These are phyloP conservation scores for Tubosaeta sp. DNA, from an alignment of 768 basidiomycete genomes.

Conservation along the genomic window DNA sequence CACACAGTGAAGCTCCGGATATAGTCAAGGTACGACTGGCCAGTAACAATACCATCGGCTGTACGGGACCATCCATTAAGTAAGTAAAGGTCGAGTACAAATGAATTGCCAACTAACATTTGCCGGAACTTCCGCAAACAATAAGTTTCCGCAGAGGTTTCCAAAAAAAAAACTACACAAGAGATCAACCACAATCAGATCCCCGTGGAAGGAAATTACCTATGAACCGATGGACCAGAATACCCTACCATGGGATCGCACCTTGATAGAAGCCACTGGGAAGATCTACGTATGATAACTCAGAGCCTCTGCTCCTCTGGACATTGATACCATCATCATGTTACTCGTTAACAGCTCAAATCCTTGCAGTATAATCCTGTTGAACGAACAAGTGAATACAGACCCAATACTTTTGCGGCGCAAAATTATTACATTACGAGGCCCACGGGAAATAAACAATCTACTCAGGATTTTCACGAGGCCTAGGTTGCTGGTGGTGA, in stretches of 20 bases:
- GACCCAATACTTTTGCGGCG: neutral
- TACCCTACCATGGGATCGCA: conserved; percentile 65
- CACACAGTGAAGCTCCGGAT: conserved; percentile 56
- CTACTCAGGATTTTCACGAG: conserved; percentile 62
- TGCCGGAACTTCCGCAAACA: conserved; percentile 66
- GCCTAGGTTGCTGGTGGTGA: conserved; percentile 56
- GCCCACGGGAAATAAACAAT: conserved; percentile 71
- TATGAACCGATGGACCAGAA: conserved; percentile 65
- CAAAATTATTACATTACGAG: conserved; percentile 61
- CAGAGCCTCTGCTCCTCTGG: neutral
- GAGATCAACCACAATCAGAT: conserved; percentile 1
- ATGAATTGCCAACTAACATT: conserved; percentile 41
- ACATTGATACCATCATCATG: conserved; percentile 52
- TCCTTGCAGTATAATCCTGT: conserved; percentile 69
- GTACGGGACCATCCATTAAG: neutral
- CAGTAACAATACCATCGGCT: conserved; percentile 61
- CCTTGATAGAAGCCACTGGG: conserved; percentile 64
- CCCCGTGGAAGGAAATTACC: conserved; percentile 36
- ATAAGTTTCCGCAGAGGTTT: conserved; percentile 64
- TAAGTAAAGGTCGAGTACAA: neutral
- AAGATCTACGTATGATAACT: conserved; percentile 49
- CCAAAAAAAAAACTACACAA: conserved; percentile 60
- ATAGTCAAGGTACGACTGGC: conserved; percentile 52
- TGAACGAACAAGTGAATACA: neutral
- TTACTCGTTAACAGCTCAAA: conserved; percentile 72